Conservation (phyloP, 257 asterid genomes). For the Scutellaria barbata region DNA sequence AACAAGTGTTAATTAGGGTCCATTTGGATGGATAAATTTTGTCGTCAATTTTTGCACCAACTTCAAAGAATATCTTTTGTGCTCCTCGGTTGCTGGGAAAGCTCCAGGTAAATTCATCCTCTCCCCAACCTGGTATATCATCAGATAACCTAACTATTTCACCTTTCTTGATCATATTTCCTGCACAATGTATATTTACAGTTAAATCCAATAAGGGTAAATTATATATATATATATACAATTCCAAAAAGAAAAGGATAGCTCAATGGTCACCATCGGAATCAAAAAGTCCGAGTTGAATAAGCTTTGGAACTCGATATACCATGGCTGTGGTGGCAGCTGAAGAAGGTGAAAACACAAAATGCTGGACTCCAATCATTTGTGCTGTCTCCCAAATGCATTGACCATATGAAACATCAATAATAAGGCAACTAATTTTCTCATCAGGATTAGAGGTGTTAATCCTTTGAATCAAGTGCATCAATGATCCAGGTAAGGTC, state of each 20-base stretch:
- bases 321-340: constrained; percentile 28
- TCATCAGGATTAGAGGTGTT: constrained; percentile 28
- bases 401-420: constrained; percentile 35
- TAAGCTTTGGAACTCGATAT: constrained; percentile 19
- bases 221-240: no score
- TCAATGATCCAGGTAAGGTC: constrained; percentile 32
- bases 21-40: not conserved
- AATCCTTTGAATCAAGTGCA: constrained; percentile 30
- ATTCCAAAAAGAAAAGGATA: not conserved
- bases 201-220: no score
- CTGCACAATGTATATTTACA: not conserved
- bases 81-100: not conserved
- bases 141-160: constrained; percentile 33
- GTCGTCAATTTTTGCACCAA: not conserved
- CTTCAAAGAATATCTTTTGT: constrained; percentile 25
- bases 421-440: constrained; percentile 40
- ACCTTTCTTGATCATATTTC: constrained; percentile 22
- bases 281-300: constrained; percentile 34
- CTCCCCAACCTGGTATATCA: constrained; percentile 32
- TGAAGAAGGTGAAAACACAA: constrained; percentile 30
- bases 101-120: constrained; percentile 29
- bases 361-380: constrained; percentile 31
- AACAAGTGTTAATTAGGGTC: constrained; percentile 33
- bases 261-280: constrained; percentile 16
- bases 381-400: constrained; percentile 40